phyloP scores from a whole-genome alignment of 345 rosid genomes.

The Eucalyptus grandis region DNA sequence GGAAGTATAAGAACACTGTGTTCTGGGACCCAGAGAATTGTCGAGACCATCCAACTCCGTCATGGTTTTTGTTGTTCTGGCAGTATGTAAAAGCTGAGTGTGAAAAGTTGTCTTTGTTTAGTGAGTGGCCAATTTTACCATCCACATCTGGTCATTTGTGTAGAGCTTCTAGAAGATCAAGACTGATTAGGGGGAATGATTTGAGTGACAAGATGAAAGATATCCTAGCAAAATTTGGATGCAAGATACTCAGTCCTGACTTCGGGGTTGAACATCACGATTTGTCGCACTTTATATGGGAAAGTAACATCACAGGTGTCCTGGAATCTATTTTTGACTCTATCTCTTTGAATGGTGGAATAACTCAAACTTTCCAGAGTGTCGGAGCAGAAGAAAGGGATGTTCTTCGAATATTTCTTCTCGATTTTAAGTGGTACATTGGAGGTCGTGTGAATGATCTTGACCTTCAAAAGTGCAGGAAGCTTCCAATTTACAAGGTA shows the following conservation, averaged over 20 bases:
- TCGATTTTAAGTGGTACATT: constrained; percentile 76
- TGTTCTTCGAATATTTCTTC: constrained; percentile 64
- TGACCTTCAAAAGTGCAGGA: constrained; percentile 49
- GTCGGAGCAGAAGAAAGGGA: constrained; percentile 61
- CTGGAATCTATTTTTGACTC: constrained; percentile 61
- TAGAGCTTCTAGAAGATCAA: constrained; percentile 66
- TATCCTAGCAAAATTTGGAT: constrained; percentile 66
- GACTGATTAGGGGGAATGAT: constrained; percentile 49
- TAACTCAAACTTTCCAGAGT: constrained; percentile 15
- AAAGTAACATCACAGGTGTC: constrained; percentile 54
- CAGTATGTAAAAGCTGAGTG: constrained; percentile 52
- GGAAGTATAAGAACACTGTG: constrained; percentile 65
- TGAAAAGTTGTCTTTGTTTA: constrained; percentile 50
- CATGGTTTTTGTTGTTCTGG: constrained; percentile 91
- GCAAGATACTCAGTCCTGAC: constrained; percentile 58
- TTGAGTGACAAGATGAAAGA: constrained; percentile 48
- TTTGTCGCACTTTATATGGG: constrained; percentile 54
- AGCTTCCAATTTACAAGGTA: constrained; percentile 64
- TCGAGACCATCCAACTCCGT: constrained; percentile 49
- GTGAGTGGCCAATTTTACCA: constrained; percentile 95
- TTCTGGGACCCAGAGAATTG: constrained; percentile 56
- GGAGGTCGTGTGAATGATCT: constrained; percentile 35
- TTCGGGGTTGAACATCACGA: constrained; percentile 61
- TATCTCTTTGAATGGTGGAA: constrained; percentile 27
- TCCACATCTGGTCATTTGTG: constrained; percentile 64